Evolutionary conservation across 148 eudicot genomes (phyloP), one percentile per base, ranked within the genome.

Genomic region (Pouteria glomerata): DNA sequence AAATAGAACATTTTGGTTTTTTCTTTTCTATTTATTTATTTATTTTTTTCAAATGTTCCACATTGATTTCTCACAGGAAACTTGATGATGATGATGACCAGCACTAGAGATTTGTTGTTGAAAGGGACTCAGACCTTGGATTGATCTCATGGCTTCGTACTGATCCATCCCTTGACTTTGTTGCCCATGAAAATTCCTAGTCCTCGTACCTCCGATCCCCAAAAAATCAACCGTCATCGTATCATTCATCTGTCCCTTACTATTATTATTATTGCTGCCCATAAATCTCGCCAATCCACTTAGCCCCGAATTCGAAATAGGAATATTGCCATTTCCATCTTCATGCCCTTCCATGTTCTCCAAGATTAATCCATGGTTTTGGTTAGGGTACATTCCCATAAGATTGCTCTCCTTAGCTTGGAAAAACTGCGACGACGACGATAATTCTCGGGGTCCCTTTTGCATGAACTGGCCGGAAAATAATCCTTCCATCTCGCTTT

Each of bases 201-300:
- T 15, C 21, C 67, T 63, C 2, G 45, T 44, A 11, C 68, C 68
- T 64, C 68, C 68, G 7, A 64, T 64, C 68, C 68, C 68, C 29
- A 64, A 13, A 64, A 42, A 64, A 64, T 64, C 68, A 26, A 64
- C 33, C 0, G 68, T 64, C 52, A 44, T 64, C 52, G 1, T 31
- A 1, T 59, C 63, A 31, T n/a, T n/a, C n/a, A n/a, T n/a, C n/a
- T n/a, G n/a, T n/a, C n/a, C n/a, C n/a, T n/a, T n/a, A n/a, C n/a
- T n/a, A n/a, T 57, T 33, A 15, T 57, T 31, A 3, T 19, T 39
- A 23, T 23, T 24, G 30, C 8, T 23, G 30, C 63, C 63, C 63
- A 59, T 31, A 31, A 59, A 31, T 6, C 63, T 30, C 1, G 63
- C 29, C 6, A 59, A 30, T 15, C 61, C 34, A 3, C 61, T 12